Conservation (phyloP, 1,284 basidiomycete species). For the Agaricales sp. region DNA sequence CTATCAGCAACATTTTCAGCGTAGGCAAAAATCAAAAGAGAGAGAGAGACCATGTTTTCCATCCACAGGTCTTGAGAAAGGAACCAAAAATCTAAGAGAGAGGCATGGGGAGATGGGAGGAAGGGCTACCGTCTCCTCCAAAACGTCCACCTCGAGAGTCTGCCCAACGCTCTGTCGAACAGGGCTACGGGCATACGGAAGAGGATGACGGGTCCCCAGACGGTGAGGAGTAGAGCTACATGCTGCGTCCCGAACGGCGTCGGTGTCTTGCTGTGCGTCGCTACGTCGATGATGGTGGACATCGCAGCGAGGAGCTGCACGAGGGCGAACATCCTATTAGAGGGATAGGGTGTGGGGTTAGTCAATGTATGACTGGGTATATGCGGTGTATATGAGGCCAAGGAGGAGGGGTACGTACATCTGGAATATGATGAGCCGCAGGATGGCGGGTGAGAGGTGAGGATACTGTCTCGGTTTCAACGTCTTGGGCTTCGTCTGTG, state of each 20-base stretch:
- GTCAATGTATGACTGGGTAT: neutral
- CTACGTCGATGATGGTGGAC: slow-evolving; percentile 20
- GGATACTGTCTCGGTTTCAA: neutral
- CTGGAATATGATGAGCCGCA: slow-evolving; percentile 21
- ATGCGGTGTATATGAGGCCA: neutral
- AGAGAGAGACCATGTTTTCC: too few relatives aligned
- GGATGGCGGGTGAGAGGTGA: slow-evolving; percentile 17
- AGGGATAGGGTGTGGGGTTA: slow-evolving; percentile 11
- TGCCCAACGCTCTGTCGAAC: neutral
- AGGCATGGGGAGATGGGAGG: too few relatives aligned
- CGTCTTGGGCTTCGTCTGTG: too few relatives aligned
- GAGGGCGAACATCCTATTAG: slow-evolving; percentile 17
- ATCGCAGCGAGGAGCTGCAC: slow-evolving; percentile 17
- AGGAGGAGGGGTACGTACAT: slow-evolving; percentile 11
- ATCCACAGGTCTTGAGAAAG: too few relatives aligned
- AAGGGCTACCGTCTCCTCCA: too few relatives aligned
- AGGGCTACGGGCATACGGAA: slow-evolving; percentile 14
- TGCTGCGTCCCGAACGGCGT: slow-evolving; percentile 22
- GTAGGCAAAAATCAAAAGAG: too few relatives aligned
- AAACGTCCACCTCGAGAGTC: too few relatives aligned
- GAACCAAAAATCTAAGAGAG: too few relatives aligned
- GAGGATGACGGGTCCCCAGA: slow-evolving; percentile 19
- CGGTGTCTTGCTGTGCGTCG: slow-evolving; percentile 9
- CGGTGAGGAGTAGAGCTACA: slow-evolving; percentile 18
- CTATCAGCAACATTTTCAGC: too few relatives aligned